Percentiles rank a stretch among this genome's conserved stretches.
Evolutionary conservation across 2,329 filamentous ascomycete genomes (phyloP).

Genomic region (Penicillium nordicum): DNA sequence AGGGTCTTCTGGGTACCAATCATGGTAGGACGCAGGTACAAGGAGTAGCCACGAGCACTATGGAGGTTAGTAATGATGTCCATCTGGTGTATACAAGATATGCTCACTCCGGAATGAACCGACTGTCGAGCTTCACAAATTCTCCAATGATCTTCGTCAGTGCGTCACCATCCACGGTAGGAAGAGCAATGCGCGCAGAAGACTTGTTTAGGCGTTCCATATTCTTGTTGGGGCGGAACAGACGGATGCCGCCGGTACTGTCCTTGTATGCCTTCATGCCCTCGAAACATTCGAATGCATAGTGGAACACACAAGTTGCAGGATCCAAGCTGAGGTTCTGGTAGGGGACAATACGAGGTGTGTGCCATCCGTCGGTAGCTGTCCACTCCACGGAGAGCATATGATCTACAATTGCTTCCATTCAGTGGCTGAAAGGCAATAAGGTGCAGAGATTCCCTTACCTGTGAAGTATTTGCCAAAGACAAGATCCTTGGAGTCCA

Average conservation of each 20-base stretch:
- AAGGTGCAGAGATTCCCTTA: conserved; percentile 36
- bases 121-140: conserved; percentile 75
- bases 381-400: conserved; percentile 97
- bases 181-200: conserved; percentile 83
- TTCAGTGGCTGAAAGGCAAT: conserved; percentile 17
- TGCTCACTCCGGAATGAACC: conserved; percentile 77
- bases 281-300: conserved; percentile 97
- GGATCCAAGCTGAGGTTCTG: conserved; percentile 96
- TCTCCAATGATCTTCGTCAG: conserved; percentile 78
- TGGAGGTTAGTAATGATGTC: conserved; percentile 8
- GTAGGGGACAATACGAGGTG: conserved; percentile 83
- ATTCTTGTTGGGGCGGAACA: conserved; percentile 95
- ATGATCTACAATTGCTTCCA: conserved; percentile 64
- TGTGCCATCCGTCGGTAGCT: conserved; percentile 74
- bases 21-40: conserved; percentile 94
- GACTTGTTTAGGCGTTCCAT: conserved; percentile 94
- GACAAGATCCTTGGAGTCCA: conserved; percentile 74
- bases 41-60: conserved; percentile 73
- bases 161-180: conserved; percentile 71
- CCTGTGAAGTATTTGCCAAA: conserved; percentile 92
- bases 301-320: conserved; percentile 96
- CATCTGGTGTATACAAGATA: background rate
- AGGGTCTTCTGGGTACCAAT: conserved; percentile 95
- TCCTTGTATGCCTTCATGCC: conserved; percentile 99
- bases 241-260: conserved; percentile 68